These are phyloP conservation scores for Ustanciosporium gigantosporum DNA, from an alignment of 1,284 basidiomycete genomes.

Conservation along the genomic window DNA sequence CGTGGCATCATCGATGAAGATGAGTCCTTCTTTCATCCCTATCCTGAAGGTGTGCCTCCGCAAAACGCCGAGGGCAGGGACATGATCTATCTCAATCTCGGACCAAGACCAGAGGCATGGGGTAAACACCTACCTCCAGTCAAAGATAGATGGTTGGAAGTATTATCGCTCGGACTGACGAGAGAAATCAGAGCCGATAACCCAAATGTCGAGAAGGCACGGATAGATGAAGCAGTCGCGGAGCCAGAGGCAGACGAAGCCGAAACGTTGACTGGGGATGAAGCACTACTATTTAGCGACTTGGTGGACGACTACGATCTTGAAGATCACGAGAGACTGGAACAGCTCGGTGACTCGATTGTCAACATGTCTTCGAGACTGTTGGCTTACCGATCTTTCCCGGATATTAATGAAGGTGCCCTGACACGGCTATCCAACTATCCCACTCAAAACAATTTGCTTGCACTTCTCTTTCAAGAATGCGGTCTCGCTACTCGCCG, in stretches of 20 bases:
- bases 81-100: constrained; percentile 28
- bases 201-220: not conserved
- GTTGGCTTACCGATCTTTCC: constrained; percentile 27
- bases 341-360: constrained; percentile 40
- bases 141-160: constrained; percentile 37
- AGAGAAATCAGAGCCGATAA: constrained; percentile 12
- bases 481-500: constrained; percentile 13
- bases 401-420: constrained; percentile 38
- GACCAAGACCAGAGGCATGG: constrained; percentile 31
- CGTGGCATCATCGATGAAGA: constrained; percentile 34
- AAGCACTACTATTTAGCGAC: constrained; percentile 6
- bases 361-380: constrained; percentile 42
- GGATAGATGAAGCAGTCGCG: not conserved
- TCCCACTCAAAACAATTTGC: constrained; percentile 41
- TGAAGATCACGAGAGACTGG: constrained; percentile 37
- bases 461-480: constrained; percentile 33
- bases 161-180: constrained; percentile 24
- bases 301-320: constrained; percentile 37
- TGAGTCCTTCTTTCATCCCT: constrained; percentile 40
- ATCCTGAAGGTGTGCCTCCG: constrained; percentile 27
- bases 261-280: constrained; percentile 1
- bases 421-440: constrained; percentile 31
- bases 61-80: constrained; percentile 12
- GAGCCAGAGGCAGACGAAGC: not conserved
- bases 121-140: constrained; percentile 22